Evolutionary conservation across 352 stramenopile genomes (phyloP), one percentile per base, ranked within the genome.

Genomic region (Bremia lactucae): DNA sequence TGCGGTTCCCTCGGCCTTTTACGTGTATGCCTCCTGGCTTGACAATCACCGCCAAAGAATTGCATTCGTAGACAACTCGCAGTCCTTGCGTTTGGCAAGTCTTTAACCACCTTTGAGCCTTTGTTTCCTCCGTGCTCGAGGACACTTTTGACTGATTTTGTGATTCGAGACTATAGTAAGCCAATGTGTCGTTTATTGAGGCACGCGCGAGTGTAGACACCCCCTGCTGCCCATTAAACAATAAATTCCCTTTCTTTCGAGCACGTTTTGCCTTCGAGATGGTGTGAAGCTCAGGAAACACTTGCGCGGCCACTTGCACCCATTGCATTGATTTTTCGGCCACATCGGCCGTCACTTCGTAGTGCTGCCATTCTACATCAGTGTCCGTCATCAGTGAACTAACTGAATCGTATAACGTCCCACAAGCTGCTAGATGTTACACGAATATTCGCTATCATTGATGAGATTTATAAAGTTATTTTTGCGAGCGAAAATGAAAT

Each of bases 181-280:
- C 37, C 29, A 83, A 52, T 19, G 47, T 36, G 28, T 83, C 68
- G 38, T 58, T 47, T 0, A 63, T 36, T 8, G 23, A 26, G 3
- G 56, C 60, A 8, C 38, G 21, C 14, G 34, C 49, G 46, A 74
- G 62, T 13, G 68, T 77, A 8, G 60, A 25, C 22, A 62, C 58
- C 2, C 35, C 20, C 20, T 41, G 20, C 36, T 70, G 55, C 15
- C 65, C 65, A 42, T 83, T 83, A 10, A 83, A 52, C 14, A 48
- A 22, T 41, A 77, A 42, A 5, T 47, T 39, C 13, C 54, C 55
- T 8, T 36, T 41, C 44, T 72, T 72, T 15, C 71, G 65, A 33
- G 75, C 72, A 22, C 72, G 72, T 44, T 81, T 79, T 28, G 72
- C 68, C 41, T 81, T 84, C 33, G 72, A 84, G n/a, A 68, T 55